Evolutionary conservation across 2,329 filamentous ascomycete species (phyloP).

Genomic region (Davidsoniella australis): DNA sequence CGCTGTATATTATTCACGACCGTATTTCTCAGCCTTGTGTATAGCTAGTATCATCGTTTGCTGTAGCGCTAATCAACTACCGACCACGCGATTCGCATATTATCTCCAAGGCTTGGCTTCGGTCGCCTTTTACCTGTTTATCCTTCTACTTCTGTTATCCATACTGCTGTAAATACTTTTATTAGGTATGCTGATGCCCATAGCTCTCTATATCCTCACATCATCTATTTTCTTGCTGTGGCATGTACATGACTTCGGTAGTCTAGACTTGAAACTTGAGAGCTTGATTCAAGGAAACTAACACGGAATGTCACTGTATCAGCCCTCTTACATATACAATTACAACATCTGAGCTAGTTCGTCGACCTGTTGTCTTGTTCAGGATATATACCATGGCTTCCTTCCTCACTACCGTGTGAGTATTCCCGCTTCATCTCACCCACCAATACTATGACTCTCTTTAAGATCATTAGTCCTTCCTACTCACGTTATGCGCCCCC

Average conservation of each 20-base stretch:
- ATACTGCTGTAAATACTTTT: not conserved
- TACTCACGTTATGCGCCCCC: not conserved
- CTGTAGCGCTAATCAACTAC: not conserved
- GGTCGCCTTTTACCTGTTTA: not conserved
- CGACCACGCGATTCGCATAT: not conserved
- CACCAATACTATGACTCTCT: conserved; percentile 10
- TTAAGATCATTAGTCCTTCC: conserved; percentile 5
- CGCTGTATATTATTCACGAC: not conserved
- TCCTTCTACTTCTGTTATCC: conserved; percentile 1
- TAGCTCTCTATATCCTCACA: too few species aligned
- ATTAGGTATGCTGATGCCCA: not conserved
- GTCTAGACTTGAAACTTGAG: not conserved
- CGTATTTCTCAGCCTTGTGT: not conserved
- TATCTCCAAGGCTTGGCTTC: not conserved
- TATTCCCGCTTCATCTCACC: conserved; percentile 13
- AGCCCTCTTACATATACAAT: not conserved
- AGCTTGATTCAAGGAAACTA: not conserved
- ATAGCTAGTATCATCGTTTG: not conserved
- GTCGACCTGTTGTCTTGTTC: not conserved
- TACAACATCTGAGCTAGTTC: not conserved
- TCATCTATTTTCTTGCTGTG: not conserved
- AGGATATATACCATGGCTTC: conserved; percentile 21
- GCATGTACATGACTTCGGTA: not conserved
- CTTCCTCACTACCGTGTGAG: conserved; percentile 28
- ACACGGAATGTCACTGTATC: not conserved